Conservation (phyloP, 1,284 basidiomycete species). For the Heterobasidion irregulare region DNA sequence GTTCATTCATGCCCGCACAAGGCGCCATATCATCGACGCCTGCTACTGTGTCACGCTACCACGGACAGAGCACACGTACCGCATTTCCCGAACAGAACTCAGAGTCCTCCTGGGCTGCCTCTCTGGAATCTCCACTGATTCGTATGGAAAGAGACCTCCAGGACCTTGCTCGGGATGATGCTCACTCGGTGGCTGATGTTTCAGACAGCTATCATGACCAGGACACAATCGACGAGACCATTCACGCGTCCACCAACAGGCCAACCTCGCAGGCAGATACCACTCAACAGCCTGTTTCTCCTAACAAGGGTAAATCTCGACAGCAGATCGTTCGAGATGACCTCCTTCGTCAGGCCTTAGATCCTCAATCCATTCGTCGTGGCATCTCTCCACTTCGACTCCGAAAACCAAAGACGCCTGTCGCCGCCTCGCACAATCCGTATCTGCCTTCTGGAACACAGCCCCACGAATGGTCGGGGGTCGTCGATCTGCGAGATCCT, state of each 20-base stretch:
- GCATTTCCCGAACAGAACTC: slow-evolving; percentile 29
- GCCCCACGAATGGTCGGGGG: slow-evolving; percentile 59
- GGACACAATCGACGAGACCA: slow-evolving; percentile 8
- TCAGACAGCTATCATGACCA: slow-evolving; percentile 13
- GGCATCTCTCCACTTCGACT: slow-evolving; percentile 31
- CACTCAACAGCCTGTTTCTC: too few species aligned
- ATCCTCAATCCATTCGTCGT: slow-evolving; percentile 15
- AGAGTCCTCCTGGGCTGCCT: slow-evolving; percentile 56
- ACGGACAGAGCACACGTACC: slow-evolving; percentile 25
- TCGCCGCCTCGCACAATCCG: slow-evolving; percentile 49
- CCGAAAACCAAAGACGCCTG: slow-evolving; percentile 46
- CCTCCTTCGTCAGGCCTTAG: slow-evolving; percentile 8
- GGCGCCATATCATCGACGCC: slow-evolving; percentile 71
- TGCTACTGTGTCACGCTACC: slow-evolving; percentile 35
- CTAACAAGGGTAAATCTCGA: too few species aligned
- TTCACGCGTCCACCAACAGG: neutral
- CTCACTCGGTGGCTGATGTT: slow-evolving; percentile 14
- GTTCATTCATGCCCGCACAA: slow-evolving; percentile 59
- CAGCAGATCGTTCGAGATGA: slow-evolving; percentile 1
- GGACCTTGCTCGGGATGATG: slow-evolving; percentile 39
- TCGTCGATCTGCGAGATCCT: slow-evolving; percentile 54
- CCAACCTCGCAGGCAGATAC: too few species aligned
- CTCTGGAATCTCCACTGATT: slow-evolving; percentile 70
- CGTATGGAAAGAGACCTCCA: slow-evolving; percentile 55
- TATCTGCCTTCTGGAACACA: slow-evolving; percentile 46